Evolutionary conservation across 352 stramenopile genomes (phyloP).

Genomic region (Phytopythium vexans): DNA sequence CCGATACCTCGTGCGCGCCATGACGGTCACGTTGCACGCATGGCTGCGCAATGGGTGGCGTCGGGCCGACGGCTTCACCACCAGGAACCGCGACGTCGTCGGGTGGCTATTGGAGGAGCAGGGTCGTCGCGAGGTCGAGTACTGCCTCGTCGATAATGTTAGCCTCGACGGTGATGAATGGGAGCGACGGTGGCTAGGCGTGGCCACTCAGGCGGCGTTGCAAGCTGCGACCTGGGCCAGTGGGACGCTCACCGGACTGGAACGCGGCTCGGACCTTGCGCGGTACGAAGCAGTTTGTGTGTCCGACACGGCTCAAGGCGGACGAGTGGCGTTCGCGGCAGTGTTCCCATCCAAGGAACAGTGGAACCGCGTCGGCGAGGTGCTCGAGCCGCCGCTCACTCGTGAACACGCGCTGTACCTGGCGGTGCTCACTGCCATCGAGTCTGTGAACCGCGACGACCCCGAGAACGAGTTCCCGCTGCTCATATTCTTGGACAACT

Average conservation of each 20-base stretch:
- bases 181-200: constrained; percentile 12
- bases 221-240: too few species aligned
- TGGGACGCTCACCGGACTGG: too few species aligned
- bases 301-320: neutral
- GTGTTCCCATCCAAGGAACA: constrained; percentile 58
- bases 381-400: constrained; percentile 22
- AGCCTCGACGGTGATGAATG: constrained; percentile 8
- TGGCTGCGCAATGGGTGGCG: constrained; percentile 8
- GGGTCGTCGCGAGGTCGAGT: constrained; percentile 6
- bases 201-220: constrained; percentile 4
- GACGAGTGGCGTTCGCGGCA: constrained; percentile 55
- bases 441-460: constrained; percentile 7
- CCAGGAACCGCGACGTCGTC: constrained; percentile 14
- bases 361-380: constrained; percentile 61
- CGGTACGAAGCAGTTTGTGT: constrained; percentile 5
- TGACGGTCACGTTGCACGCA: constrained; percentile 6
- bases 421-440: neutral
- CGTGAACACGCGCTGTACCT: neutral
- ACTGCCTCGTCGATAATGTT: constrained; percentile 4
- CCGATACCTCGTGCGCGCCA: constrained; percentile 9
- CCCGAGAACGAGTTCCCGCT: constrained; percentile 1
- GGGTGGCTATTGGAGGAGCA: constrained; percentile 2
- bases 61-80: constrained; percentile 1
- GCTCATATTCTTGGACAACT: constrained; percentile 1
- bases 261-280: neutral